phyloP scores from a whole-genome alignment of 2,329 filamentous ascomycete species.

The Rugonectria rugulosa region DNA sequence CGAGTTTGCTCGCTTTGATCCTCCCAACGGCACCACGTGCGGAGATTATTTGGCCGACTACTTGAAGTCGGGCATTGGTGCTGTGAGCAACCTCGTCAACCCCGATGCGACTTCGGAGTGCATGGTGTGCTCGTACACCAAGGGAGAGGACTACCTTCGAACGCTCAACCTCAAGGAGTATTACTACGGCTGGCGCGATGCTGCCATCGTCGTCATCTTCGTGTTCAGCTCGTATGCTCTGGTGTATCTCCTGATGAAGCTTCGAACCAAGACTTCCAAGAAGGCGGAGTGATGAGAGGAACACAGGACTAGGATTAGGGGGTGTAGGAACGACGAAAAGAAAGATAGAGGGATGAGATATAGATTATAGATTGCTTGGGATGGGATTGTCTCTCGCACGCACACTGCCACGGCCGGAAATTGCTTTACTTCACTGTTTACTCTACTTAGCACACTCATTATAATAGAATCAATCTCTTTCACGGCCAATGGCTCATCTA shows the following conservation, averaged over 20 bases:
- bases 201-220: conserved; percentile 65
- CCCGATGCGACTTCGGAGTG: conserved; percentile 64
- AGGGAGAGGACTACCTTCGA: conserved; percentile 65
- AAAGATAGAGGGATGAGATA: neutral
- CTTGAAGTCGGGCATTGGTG: conserved; percentile 52
- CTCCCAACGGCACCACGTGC: conserved; percentile 62
- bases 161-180: conserved; percentile 67
- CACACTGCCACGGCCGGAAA: neutral
- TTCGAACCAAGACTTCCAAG: conserved; percentile 57
- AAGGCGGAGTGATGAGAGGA: conserved; percentile 46
- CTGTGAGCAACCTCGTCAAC: conserved; percentile 62
- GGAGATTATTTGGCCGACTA: conserved; percentile 63
- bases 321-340: neutral
- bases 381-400: neutral
- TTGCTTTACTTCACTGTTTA: conserved; percentile 3
- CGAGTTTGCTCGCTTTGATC: conserved; percentile 62
- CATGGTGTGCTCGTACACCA: conserved; percentile 66
- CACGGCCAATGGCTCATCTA: neutral
- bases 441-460: neutral
- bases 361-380: conserved; percentile 7
- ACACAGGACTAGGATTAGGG: neutral
- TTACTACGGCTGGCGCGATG: conserved; percentile 72
- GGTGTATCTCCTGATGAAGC: conserved; percentile 56
- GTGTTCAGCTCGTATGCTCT: conserved; percentile 60
- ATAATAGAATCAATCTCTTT: conserved; percentile 1